phyloP scores from a whole-genome alignment of 139 green algal species.

The Chlorella sp. region DNA sequence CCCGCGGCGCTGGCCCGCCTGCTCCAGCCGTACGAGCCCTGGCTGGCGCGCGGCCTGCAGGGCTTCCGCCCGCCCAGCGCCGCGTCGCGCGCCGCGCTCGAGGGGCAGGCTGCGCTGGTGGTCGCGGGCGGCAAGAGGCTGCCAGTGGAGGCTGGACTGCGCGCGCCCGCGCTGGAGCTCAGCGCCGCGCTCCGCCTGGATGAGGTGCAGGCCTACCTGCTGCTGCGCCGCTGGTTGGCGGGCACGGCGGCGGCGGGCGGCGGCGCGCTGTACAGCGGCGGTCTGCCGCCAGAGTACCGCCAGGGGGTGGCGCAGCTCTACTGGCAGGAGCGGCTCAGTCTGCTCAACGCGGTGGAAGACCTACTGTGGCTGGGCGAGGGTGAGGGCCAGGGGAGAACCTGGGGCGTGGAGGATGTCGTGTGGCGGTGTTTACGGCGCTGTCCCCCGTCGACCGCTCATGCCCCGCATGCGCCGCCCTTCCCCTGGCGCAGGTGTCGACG shows the following conservation, averaged over 20 bases:
- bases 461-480: background rate
- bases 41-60: conserved; percentile 23
- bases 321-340: conserved; percentile 47
- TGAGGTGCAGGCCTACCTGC: conserved; percentile 68
- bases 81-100: conserved; percentile 6
- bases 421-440: too few species aligned
- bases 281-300: conserved; percentile 22
- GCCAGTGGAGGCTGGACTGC: conserved; percentile 29
- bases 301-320: conserved; percentile 51
- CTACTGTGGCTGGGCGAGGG: conserved; percentile 55
- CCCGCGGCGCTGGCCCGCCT: background rate
- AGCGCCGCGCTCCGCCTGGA: conserved; percentile 49
- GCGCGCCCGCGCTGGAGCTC: conserved; percentile 17
- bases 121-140: conserved; percentile 31
- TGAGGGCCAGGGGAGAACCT: too few species aligned
- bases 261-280: background rate
- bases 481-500: background rate
- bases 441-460: too few species aligned
- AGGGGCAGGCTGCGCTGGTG: conserved; percentile 18
- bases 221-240: conserved; percentile 60
- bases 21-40: conserved; percentile 26
- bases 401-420: too few species aligned
- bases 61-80: conserved; percentile 36
- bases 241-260: background rate
- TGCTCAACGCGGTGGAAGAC: conserved; percentile 57